Evolutionary conservation across 2,329 filamentous ascomycete genomes (phyloP).

Genomic region (Claviceps fusiformis): DNA sequence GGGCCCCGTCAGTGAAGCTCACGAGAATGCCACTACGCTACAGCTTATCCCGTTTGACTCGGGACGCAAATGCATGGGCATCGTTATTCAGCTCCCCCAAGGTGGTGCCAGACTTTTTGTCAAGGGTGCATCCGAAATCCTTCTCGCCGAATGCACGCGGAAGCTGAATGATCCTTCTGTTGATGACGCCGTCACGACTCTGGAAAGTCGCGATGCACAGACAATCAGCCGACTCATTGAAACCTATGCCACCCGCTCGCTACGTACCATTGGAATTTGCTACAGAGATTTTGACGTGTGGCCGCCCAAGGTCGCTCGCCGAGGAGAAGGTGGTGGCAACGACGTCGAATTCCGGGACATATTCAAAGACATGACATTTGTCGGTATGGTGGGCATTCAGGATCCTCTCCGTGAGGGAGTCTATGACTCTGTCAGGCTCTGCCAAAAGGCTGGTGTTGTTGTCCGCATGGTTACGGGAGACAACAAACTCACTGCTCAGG

Average conservation of each 20-base stretch:
- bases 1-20: conserved; percentile 49
- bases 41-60: conserved; percentile 68
- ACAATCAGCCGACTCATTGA: conserved; percentile 56
- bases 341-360: conserved; percentile 54
- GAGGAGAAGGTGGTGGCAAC: conserved; percentile 39
- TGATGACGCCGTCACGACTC: conserved; percentile 26
- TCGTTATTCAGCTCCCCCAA: conserved; percentile 37
- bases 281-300: conserved; percentile 76
- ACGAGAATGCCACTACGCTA: conserved; percentile 42
- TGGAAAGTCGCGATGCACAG: conserved; percentile 40
- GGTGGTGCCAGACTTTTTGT: conserved; percentile 43
- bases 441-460: conserved; percentile 62
- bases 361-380: conserved; percentile 52
- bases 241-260: conserved; percentile 63
- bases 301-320: conserved; percentile 55
- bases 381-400: conserved; percentile 66
- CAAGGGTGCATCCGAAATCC: conserved; percentile 52
- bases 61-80: conserved; percentile 57
- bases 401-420: conserved; percentile 67
- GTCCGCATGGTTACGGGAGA: conserved; percentile 81
- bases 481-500: conserved; percentile 65
- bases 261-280: conserved; percentile 72
- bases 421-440: conserved; percentile 56
- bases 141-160: conserved; percentile 42
- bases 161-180: conserved; percentile 35